These are phyloP conservation scores for Mycena maculata DNA, from an alignment of 768 basidiomycete genomes.

Conservation along the genomic window DNA sequence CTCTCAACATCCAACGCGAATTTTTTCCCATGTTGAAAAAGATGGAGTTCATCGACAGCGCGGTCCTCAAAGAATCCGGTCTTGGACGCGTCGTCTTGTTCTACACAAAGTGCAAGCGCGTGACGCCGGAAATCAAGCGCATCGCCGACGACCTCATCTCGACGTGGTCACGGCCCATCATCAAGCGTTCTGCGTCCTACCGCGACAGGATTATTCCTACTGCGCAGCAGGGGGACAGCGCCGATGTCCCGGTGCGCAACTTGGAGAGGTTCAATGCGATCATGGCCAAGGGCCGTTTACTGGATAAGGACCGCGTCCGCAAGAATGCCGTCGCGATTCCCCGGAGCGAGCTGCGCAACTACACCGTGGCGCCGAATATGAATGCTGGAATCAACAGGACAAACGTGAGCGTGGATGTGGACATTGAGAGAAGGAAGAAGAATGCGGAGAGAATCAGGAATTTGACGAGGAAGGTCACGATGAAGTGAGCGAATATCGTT, in stretches of 20 bases:
- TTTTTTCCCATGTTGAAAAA: slow-evolving; percentile 86
- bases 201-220: slow-evolving; percentile 77
- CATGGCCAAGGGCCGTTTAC: slow-evolving; percentile 72
- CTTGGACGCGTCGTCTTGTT: slow-evolving; percentile 92
- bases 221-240: slow-evolving; percentile 55
- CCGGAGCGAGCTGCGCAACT: slow-evolving; percentile 77
- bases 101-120: slow-evolving; percentile 95
- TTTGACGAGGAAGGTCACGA: slow-evolving; percentile 63
- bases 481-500: slow-evolving; percentile 29
- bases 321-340: slow-evolving; percentile 90
- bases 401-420: slow-evolving; percentile 74
- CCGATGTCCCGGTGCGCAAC: slow-evolving; percentile 46
- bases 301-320: slow-evolving; percentile 74
- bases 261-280: slow-evolving; percentile 76
- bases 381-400: slow-evolving; percentile 63
- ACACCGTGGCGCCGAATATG: slow-evolving; percentile 79
- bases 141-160: slow-evolving; percentile 88
- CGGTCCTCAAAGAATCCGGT: slow-evolving; percentile 90
- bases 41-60: slow-evolving; percentile 93
- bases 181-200: slow-evolving; percentile 88
- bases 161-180: slow-evolving; percentile 90
- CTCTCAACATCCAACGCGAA: slow-evolving; percentile 94
- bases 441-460: slow-evolving; percentile 79
- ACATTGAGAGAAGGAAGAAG: slow-evolving; percentile 78
- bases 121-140: slow-evolving; percentile 82